These are phyloP conservation scores for Pterulicium gracile DNA, from an alignment of 1,284 basidiomycete genomes.

Conservation along the genomic window DNA sequence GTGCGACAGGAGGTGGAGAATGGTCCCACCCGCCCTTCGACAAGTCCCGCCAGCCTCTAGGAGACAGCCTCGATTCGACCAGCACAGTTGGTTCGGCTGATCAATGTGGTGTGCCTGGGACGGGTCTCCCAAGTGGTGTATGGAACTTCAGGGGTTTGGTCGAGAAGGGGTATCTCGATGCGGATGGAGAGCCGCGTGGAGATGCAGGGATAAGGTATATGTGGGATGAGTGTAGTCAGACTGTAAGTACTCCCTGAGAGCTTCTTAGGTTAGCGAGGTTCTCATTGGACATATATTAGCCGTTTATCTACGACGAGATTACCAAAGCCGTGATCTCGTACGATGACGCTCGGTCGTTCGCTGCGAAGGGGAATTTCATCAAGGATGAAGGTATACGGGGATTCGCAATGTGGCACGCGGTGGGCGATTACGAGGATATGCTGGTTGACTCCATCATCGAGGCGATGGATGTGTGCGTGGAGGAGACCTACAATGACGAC, in stretches of 20 bases:
- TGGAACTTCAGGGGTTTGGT: conserved; percentile 53
- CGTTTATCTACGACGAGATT: conserved; percentile 51
- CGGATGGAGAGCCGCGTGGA: conserved; percentile 35
- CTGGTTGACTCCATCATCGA: conserved; percentile 33
- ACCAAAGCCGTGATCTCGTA: conserved; percentile 49
- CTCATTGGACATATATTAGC: conserved; percentile 35
- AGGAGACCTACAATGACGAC: too few species aligned
- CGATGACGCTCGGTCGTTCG: conserved; percentile 31
- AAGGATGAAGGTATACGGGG: conserved; percentile 31
- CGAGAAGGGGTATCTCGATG: conserved; percentile 35
- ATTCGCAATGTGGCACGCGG: conserved; percentile 46
- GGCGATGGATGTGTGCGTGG: conserved; percentile 22
- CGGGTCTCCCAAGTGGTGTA: conserved; percentile 28
- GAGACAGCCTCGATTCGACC: conserved; percentile 37
- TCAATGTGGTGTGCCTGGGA: conserved; percentile 25
- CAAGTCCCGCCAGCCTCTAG: conserved; percentile 31
- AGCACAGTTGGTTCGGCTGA: conserved; percentile 23
- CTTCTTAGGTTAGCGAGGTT: conserved; percentile 4
- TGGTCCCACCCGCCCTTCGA: conserved; percentile 41
- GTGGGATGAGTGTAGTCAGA: conserved; percentile 57
- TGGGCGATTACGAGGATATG: conserved; percentile 37
- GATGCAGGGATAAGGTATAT: conserved; percentile 36
- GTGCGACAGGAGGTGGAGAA: conserved; percentile 20
- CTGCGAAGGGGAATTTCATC: conserved; percentile 32
- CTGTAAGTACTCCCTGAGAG: conserved; percentile 32